phyloP scores from a whole-genome alignment of 208 protist species.

The Acanthamoeba triangularis region DNA sequence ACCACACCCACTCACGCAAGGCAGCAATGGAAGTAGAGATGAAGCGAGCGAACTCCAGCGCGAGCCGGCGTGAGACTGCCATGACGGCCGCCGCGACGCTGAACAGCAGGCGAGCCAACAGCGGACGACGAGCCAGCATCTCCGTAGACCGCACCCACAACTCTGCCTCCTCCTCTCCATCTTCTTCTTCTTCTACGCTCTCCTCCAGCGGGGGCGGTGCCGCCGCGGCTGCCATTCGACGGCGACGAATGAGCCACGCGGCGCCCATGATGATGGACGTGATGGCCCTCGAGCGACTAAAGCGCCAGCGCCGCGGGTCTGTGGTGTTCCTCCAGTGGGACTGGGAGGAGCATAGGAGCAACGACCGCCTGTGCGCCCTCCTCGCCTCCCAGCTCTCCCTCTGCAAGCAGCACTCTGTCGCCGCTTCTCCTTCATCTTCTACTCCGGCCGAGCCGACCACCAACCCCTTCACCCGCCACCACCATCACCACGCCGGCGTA shows the following conservation, averaged over 20 bases:
- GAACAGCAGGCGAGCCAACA: not conserved
- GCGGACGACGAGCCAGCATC: not conserved
- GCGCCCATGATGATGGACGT: not conserved
- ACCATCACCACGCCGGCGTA: not conserved
- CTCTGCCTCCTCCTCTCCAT: not conserved
- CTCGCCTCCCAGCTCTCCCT: conserved; percentile 47
- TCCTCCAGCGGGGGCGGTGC: not conserved
- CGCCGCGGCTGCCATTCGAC: not conserved
- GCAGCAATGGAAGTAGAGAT: not conserved
- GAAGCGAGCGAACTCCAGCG: not conserved
- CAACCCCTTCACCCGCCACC: not conserved
- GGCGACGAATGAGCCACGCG: conserved; percentile 43
- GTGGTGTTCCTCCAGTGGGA: conserved; percentile 61
- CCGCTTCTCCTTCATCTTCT: not conserved
- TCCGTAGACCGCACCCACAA: conserved; percentile 2
- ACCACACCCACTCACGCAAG: not conserved
- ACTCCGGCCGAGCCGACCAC: not conserved
- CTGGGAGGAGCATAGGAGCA: conserved; percentile 36
- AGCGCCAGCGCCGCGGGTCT: conserved; percentile 1
- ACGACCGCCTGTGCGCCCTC: conserved; percentile 62
- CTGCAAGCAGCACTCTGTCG: not conserved
- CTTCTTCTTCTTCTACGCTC: not conserved
- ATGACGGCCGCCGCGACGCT: not conserved
- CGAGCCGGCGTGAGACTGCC: not conserved
- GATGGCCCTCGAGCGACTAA: not conserved